These are phyloP conservation scores for Lojkania enalia DNA, from an alignment of 2,329 filamentous ascomycete species.

Conservation along the genomic window DNA sequence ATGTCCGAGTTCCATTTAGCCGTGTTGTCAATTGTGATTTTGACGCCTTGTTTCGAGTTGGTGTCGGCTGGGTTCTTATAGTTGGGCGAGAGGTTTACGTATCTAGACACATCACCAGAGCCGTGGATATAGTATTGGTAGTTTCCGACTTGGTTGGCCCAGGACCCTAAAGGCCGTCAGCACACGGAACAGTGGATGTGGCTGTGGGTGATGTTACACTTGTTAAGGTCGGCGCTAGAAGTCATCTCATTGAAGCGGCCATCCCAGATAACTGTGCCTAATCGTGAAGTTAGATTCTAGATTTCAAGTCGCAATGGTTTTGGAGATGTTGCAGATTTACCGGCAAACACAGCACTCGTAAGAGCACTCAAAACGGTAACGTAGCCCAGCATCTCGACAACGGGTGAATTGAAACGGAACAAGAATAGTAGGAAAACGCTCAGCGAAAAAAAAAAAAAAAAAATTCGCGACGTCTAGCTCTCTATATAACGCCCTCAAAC, in stretches of 20 bases:
- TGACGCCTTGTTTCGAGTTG: slow-evolving; percentile 64
- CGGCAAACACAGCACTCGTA: slow-evolving; percentile 37
- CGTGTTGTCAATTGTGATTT: slow-evolving; percentile 66
- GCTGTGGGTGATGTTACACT: slow-evolving; percentile 41
- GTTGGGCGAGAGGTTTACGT: slow-evolving; percentile 62
- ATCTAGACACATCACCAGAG: slow-evolving; percentile 56
- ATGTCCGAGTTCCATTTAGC: slow-evolving; percentile 76
- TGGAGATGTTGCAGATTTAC: slow-evolving; percentile 10
- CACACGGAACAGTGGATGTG: not conserved
- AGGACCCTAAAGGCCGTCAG: slow-evolving; percentile 55
- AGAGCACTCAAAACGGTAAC: slow-evolving; percentile 32
- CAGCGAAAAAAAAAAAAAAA: slow-evolving; percentile 1
- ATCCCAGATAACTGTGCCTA: slow-evolving; percentile 63
- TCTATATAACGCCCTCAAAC: slow-evolving; percentile 27
- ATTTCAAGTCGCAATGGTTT: not conserved
- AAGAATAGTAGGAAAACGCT: slow-evolving; percentile 16
- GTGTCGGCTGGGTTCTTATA: slow-evolving; percentile 69
- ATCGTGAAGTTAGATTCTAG: not conserved
- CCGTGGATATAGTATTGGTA: slow-evolving; percentile 82
- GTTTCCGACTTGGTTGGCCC: slow-evolving; percentile 67
- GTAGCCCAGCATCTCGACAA: slow-evolving; percentile 37
- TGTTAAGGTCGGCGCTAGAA: slow-evolving; percentile 58
- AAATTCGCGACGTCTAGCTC: slow-evolving; percentile 1
- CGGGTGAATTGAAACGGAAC: not conserved
- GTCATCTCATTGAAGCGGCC: slow-evolving; percentile 66